phyloP scores from a whole-genome alignment of 208 protist genomes.

The Leishmania mexicana region DNA sequence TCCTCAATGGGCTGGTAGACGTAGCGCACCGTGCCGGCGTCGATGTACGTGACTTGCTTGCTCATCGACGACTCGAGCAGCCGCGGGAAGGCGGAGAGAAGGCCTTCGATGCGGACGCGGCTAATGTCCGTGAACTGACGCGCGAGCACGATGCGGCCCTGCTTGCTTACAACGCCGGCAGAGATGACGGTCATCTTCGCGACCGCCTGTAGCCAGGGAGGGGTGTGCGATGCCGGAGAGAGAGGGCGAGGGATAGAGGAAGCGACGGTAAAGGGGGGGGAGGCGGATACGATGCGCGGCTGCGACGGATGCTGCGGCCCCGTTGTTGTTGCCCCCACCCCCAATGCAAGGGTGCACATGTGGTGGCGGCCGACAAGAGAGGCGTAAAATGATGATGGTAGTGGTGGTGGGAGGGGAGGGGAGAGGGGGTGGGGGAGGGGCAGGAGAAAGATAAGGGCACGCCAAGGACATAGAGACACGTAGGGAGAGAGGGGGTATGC shows the following conservation, averaged over 20 bases:
- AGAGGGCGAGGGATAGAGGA: not conserved
- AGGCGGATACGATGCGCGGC: not conserved
- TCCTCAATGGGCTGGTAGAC: slow-evolving; percentile 98
- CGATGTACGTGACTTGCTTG: slow-evolving; percentile 97
- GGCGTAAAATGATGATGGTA: not conserved
- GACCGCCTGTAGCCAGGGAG: not conserved
- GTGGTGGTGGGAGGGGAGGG: not conserved
- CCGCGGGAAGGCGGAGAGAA: slow-evolving; percentile 98
- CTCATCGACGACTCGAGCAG: slow-evolving; percentile 79
- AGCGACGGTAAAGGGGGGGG: not conserved
- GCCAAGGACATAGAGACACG: not conserved
- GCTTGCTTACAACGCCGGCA: slow-evolving; percentile 78
- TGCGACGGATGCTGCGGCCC: not conserved
- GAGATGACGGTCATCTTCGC: slow-evolving; percentile 78
- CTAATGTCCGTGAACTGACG: slow-evolving; percentile 97
- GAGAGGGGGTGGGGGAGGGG: not conserved
- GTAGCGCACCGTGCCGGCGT: slow-evolving; percentile 96
- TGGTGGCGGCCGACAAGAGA: not conserved
- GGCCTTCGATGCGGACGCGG: slow-evolving; percentile 95
- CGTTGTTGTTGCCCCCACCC: not conserved
- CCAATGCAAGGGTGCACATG: not conserved
- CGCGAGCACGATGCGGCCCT: slow-evolving; percentile 90
- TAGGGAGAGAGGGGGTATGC: not conserved
- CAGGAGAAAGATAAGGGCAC: not conserved
- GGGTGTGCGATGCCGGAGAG: not conserved